Conservation (phyloP, 129 eudicot genomes). For the Flaveria brownii region DNA sequence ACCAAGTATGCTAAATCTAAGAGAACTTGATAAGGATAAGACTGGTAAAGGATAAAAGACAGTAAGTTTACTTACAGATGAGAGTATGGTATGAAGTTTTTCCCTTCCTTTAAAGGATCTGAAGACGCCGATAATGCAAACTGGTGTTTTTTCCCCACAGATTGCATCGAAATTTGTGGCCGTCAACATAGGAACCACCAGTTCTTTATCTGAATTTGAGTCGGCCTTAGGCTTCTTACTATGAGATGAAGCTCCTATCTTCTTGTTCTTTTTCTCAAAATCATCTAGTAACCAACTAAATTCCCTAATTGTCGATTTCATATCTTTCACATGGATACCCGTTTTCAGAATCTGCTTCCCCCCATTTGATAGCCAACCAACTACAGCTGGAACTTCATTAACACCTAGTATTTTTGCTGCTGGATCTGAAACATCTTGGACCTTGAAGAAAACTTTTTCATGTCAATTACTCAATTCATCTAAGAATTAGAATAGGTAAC, state of each 20-base stretch:
- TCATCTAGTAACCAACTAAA: conserved; percentile 55
- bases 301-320: conserved; percentile 75
- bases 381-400: conserved; percentile 79
- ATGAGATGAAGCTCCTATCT: conserved; percentile 47
- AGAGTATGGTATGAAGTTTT: conserved; percentile 60
- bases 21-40: neutral
- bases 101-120: conserved; percentile 62
- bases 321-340: conserved; percentile 78
- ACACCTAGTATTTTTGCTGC: conserved; percentile 54
- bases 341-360: conserved; percentile 67
- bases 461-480: neutral
- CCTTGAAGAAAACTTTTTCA: conserved; percentile 38
- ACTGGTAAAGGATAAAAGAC: neutral
- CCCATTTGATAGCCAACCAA: conserved; percentile 93
- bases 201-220: conserved; percentile 35
- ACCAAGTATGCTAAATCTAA: neutral
- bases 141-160: conserved; percentile 75
- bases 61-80: conserved; percentile 44
- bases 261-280: conserved; percentile 79
- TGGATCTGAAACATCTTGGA: conserved; percentile 71
- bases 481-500: neutral
- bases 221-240: conserved; percentile 41
- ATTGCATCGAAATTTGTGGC: conserved; percentile 55
- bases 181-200: conserved; percentile 54
- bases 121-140: conserved; percentile 77